Conservation (phyloP, 352 stramenopile genomes). For the Pythium folliculosum region DNA sequence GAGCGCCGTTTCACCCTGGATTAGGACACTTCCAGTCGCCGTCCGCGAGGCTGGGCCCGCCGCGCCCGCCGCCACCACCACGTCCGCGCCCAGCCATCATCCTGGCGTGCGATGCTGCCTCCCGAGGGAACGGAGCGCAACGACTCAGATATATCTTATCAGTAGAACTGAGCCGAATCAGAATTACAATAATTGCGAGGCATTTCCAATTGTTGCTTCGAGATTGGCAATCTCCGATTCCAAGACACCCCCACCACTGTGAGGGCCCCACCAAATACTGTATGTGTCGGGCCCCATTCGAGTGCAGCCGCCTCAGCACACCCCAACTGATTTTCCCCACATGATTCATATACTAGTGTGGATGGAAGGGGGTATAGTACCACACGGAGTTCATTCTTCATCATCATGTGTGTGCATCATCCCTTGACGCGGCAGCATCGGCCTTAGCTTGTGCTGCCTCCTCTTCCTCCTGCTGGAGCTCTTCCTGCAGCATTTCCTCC, state of each 20-base stretch:
- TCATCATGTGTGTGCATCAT: background rate
- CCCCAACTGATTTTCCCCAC: too few relatives aligned
- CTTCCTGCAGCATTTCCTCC: slow-evolving; percentile 7
- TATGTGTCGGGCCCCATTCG: too few relatives aligned
- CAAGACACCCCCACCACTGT: too few relatives aligned
- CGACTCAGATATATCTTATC: background rate
- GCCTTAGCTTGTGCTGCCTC: background rate
- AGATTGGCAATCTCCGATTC: too few relatives aligned
- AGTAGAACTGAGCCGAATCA: too few relatives aligned
- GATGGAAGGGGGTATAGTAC: background rate
- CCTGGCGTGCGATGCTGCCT: too few relatives aligned
- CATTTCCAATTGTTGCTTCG: too few relatives aligned
- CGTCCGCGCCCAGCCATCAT: slow-evolving; percentile 33
- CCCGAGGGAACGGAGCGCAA: background rate
- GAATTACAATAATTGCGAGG: too few relatives aligned
- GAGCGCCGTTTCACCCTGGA: slow-evolving; percentile 42
- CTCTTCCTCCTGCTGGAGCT: slow-evolving; percentile 2
- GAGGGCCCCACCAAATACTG: too few relatives aligned
- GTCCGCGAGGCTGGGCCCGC: slow-evolving; percentile 49
- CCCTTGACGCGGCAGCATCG: background rate
- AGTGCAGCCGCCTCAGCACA: too few relatives aligned
- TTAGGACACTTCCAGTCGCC: slow-evolving; percentile 86
- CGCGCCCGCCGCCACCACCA: slow-evolving; percentile 36
- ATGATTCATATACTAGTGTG: too few relatives aligned
- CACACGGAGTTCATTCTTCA: background rate